Evolutionary conservation across 1,284 basidiomycete species (phyloP).

Genomic region (Ustilago lituana): DNA sequence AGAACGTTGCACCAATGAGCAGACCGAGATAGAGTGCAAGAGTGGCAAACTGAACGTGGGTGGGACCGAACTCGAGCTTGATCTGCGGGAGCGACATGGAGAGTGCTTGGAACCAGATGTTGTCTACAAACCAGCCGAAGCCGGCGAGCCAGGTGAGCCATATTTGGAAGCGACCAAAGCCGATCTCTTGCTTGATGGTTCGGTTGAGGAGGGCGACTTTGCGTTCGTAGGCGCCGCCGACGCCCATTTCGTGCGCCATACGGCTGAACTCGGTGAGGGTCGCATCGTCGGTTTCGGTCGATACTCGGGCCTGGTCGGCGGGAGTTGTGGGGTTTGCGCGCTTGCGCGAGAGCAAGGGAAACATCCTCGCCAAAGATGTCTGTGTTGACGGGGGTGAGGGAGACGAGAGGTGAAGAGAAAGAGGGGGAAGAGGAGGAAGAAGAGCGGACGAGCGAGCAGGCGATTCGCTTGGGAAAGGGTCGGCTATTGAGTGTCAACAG

Average conservation of each 20-base stretch:
- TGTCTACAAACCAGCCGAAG: slow-evolving; percentile 72
- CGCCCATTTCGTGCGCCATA: slow-evolving; percentile 58
- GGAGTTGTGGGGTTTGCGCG: background rate
- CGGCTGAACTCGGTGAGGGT: slow-evolving; percentile 33
- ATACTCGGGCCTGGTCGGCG: background rate
- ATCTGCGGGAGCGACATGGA: slow-evolving; percentile 59
- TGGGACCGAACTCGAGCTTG: slow-evolving; percentile 51
- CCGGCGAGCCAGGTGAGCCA: slow-evolving; percentile 74
- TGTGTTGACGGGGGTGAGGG: no score
- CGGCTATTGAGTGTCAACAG: background rate
- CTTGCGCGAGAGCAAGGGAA: background rate
- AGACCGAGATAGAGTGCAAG: slow-evolving; percentile 74
- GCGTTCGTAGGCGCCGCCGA: slow-evolving; percentile 54
- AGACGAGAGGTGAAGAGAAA: no score
- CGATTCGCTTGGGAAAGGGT: slow-evolving; percentile 3
- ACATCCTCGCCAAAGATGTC: no score
- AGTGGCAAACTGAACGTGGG: slow-evolving; percentile 57
- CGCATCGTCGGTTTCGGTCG: slow-evolving; percentile 36
- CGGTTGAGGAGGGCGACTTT: slow-evolving; percentile 58
- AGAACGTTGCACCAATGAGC: slow-evolving; percentile 73
- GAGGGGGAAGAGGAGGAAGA: no score
- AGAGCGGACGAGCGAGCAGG: no score
- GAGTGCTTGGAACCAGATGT: slow-evolving; percentile 59
- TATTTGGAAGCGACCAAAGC: slow-evolving; percentile 74
- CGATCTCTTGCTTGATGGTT: slow-evolving; percentile 68